Evolutionary conservation across 345 rosid genomes (phyloP).

Genomic region (Excoecaria agallocha): DNA sequence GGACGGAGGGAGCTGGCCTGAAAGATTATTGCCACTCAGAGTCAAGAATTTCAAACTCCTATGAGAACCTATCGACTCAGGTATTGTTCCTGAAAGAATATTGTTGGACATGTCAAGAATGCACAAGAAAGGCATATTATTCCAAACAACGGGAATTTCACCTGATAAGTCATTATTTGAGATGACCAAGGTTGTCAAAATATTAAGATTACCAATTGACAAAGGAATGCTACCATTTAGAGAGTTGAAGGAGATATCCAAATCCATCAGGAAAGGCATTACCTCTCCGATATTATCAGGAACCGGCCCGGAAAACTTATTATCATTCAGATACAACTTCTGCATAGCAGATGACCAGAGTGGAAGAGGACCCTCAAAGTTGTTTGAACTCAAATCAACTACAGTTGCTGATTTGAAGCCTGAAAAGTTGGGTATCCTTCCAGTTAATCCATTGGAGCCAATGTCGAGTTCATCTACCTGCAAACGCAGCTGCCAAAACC

Average conservation of each 20-base stretch:
- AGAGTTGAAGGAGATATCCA: slow-evolving; percentile 21
- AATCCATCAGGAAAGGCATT: neutral
- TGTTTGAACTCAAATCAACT: slow-evolving; percentile 31
- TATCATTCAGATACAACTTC: slow-evolving; percentile 33
- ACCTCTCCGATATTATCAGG: neutral
- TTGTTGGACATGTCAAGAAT: slow-evolving; percentile 17
- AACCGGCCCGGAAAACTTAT: slow-evolving; percentile 40
- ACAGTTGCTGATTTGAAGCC: neutral
- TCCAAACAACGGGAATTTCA: slow-evolving; percentile 20
- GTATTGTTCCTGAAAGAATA: slow-evolving; percentile 23
- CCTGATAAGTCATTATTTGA: slow-evolving; percentile 27
- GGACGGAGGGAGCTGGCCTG: slow-evolving; percentile 17
- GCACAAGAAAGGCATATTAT: neutral
- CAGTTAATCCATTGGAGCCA: slow-evolving; percentile 4
- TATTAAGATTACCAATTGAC: slow-evolving; percentile 3
- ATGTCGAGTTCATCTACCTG: neutral
- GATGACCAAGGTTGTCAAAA: slow-evolving; percentile 7
- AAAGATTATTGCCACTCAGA: neutral
- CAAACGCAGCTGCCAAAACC: slow-evolving; percentile 12
- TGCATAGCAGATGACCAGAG: slow-evolving; percentile 42
- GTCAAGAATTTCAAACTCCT: neutral
- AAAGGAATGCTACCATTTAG: slow-evolving; percentile 24
- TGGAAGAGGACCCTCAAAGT: too few relatives aligned
- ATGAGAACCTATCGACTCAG: slow-evolving; percentile 13
- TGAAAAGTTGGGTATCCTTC: slow-evolving; percentile 8